A percentile compares a stretch with the other conserved stretches of the same genome.
Conservation (phyloP, 805 yeast species). For the Sugiyamaella valdiviana region DNA sequence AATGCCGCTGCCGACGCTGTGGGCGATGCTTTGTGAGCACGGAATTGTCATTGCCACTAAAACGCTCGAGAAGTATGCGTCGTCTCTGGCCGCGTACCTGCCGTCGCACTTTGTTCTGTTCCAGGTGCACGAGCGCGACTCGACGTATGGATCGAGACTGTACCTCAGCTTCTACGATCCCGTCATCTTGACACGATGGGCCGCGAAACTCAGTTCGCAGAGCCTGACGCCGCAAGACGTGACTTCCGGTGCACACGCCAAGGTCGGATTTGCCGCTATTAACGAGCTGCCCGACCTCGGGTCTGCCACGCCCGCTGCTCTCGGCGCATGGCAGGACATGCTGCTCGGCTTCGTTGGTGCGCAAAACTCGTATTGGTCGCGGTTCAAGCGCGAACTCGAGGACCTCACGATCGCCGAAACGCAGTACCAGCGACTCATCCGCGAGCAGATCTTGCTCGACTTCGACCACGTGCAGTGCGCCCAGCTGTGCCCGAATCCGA, state of each 20-base stretch:
- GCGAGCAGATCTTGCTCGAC: slow-evolving; percentile 7
- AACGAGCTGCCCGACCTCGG: neutral
- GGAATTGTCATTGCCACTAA: slow-evolving; percentile 1
- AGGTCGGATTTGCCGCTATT: neutral
- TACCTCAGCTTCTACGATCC: slow-evolving; percentile 10
- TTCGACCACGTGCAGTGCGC: slow-evolving; percentile 15
- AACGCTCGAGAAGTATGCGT: slow-evolving; percentile 1
- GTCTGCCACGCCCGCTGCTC: neutral
- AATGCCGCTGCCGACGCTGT: slow-evolving; percentile 2
- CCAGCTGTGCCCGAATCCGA: slow-evolving; percentile 18
- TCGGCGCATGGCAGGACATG: neutral
- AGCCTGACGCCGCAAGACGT: neutral
- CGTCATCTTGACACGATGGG: slow-evolving; percentile 4
- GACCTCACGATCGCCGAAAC: slow-evolving; percentile 11
- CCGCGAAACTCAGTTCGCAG: neutral
- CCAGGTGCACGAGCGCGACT: neutral
- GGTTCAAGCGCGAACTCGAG: slow-evolving; percentile 1
- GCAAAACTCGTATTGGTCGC: neutral
- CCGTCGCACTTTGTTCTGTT: slow-evolving; percentile 3
- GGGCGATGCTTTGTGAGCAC: neutral
- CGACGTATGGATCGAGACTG: neutral
- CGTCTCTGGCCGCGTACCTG: neutral
- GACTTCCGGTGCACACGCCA: neutral
- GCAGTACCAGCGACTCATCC: slow-evolving; percentile 8
- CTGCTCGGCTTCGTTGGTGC: neutral